phyloP scores from a whole-genome alignment of 2,329 filamentous ascomycete genomes.

The Arthrobotrys iridis region DNA sequence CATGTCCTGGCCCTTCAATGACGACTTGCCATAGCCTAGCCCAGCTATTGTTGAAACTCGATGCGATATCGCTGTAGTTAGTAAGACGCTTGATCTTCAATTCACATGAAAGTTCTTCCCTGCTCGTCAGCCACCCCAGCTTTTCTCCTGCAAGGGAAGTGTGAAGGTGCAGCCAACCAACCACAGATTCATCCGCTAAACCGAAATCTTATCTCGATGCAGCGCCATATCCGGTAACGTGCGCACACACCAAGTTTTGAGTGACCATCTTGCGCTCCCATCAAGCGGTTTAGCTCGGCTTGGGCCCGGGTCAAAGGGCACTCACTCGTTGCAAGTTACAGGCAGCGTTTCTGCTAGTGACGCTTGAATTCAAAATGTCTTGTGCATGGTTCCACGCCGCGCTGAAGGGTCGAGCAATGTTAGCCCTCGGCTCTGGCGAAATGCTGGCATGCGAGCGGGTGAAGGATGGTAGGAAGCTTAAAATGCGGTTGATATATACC shows the following conservation, averaged over 20 bases:
- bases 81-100: neutral
- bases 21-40: constrained; percentile 8
- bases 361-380: neutral
- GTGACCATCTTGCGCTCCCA: constrained; percentile 9
- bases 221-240: constrained; percentile 42
- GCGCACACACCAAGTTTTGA: constrained; percentile 28
- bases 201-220: constrained; percentile 53
- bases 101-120: constrained; percentile 42
- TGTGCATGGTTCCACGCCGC: constrained; percentile 35
- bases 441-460: constrained; percentile 23
- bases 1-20: constrained; percentile 21
- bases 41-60: constrained; percentile 10
- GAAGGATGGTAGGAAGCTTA: constrained; percentile 17
- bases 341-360: neutral
- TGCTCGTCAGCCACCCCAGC: neutral
- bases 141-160: constrained; percentile 19
- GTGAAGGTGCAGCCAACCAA: constrained; percentile 14
- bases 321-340: neutral
- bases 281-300: constrained; percentile 47
- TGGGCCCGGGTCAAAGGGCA: constrained; percentile 48
- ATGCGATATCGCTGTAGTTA: constrained; percentile 11
- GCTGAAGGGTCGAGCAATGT: constrained; percentile 13
- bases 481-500: constrained; percentile 45
- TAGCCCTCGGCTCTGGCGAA: constrained; percentile 45
- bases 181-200: constrained; percentile 50